Evolutionary conservation across 345 rosid species (phyloP), one percentile per base, ranked within the genome.

Genomic region (Ailanthus altissimus): DNA sequence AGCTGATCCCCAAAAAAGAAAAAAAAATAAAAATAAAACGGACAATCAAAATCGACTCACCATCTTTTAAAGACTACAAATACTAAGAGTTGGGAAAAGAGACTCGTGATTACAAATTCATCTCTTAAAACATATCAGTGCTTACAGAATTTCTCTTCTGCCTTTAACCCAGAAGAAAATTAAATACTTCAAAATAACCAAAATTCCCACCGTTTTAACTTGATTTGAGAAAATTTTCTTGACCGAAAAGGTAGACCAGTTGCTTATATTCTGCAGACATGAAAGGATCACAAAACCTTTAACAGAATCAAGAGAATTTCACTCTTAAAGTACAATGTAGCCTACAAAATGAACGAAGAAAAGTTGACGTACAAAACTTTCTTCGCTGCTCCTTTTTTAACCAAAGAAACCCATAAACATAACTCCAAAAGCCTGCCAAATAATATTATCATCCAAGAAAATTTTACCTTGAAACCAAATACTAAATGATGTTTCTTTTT

Each of bases 241-340:
- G 10, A 58, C 16, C 54, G 46, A 43, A 73, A 57, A 26, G 72
- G 20, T 21, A 8, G 20, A 23, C 42, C 58, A n/a, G 73, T 70
- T 74, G 67, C 70, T 78, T 13, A 38, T 60, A 36, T 15, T 75
- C 85, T 78, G 88, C 71, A 72, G 26, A 53, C 57, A 75, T 46
- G 67, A 51, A 65, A 20, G n/a, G 59, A 69, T 23, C 26, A 54
- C 6, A n/a, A 53, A 78, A 23, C 45, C 18, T 67, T 56, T 5
- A 32, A 69, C 63, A 62, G 47, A 70, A 70, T 32, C 56, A 7
- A 25, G 57, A 42, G 12, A 80, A 61, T 14, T 74, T 51, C 14
- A 23, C 10, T 8, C 50, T 15, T 42, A 23, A 63, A 9, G n/a
- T 71, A 16, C n/a, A 64, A 13, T 20, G 46, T 26, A 47, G 51